Evolutionary conservation across 2,329 filamentous ascomycete genomes (phyloP), one percentile per base, ranked within the genome.

Genomic region (Achaetomium macrosporum): DNA sequence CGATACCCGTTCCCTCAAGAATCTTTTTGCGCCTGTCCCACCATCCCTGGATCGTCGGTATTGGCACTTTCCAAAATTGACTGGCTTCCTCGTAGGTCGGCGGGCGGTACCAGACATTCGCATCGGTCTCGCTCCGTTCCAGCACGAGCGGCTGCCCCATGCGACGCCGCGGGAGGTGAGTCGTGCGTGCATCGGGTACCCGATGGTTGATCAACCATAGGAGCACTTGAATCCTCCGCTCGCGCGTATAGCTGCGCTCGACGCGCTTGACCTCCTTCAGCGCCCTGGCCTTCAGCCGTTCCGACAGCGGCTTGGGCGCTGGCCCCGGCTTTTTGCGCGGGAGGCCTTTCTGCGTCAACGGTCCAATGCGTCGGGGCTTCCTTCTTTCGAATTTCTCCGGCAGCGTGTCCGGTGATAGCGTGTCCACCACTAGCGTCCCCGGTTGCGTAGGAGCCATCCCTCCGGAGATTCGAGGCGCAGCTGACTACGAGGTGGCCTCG

Each of bases 171-270:
- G 54, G 55, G 4, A 52, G 39, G n/a, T 46, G 45, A 2, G 39
- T 43, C 2, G 33, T 42, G 17, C 51, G 51, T 1, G 10, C 31
- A n/a, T 60, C 58, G 13, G 49, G 43, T n/a, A 60, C 46, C 6
- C 53, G 52, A 47, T 61, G 57, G 40, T 60, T 57, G 8, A 62
- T 45, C 1, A 61, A 51, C 39, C 55, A 61, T 33, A 59, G 29
- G 19, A 62, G 19, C 16, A 62, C 59, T 41, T 61, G 57, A 37
- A 61, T 58, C 51, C 60, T 61, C 40, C 57, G 60, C 39, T 61
- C 56, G 33, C 52, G 47, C 17, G 59, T 50, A 29, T 60, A 61
- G 8, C 51, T 51, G 35, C 57, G 55, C 40, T 61, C 59, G 19
- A 55, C 46, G 43, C 60, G 55, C 16, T 40, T 51, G 17, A 56